A percentile compares a stretch with the other conserved stretches of the same genome.
Evolutionary conservation across 768 basidiomycete species (phyloP).

Genomic region (Russula sp.): DNA sequence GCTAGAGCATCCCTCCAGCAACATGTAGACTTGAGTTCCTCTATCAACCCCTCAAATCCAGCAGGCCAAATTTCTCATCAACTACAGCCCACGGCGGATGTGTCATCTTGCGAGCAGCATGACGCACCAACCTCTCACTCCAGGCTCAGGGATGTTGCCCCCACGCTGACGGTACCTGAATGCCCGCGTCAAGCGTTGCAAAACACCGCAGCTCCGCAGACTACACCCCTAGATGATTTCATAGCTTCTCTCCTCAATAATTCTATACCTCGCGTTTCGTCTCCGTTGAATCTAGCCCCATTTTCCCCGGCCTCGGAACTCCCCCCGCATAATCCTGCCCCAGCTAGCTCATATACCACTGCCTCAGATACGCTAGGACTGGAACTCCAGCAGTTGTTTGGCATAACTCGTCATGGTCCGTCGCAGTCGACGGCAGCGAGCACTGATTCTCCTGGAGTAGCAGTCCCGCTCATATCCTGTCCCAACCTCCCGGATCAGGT

Average conservation of each 20-base stretch:
- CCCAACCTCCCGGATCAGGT: not conserved
- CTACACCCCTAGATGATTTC: constrained; percentile 34
- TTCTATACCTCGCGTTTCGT: not conserved
- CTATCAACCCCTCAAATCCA: not conserved
- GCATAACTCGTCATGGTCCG: not conserved
- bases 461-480: constrained; percentile 47
- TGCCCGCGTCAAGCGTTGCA: not conserved
- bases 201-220: constrained; percentile 17
- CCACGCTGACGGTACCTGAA: not conserved
- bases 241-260: constrained; percentile 22
- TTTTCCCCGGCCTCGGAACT: not conserved
- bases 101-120: not conserved
- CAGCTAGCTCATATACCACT: constrained; percentile 1
- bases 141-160: constrained; percentile 3
- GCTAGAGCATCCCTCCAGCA: constrained; percentile 39
- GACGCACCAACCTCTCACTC: not conserved
- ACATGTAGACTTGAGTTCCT: constrained; percentile 18
- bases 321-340: not conserved
- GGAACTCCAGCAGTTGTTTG: constrained; percentile 7
- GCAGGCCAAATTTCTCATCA: not conserved
- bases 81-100: not conserved
- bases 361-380: constrained; percentile 1
- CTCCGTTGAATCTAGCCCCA: not conserved
- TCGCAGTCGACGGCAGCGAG: not conserved
- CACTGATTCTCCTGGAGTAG: constrained; percentile 33